These are phyloP conservation scores for Salicornia ramosissima DNA, from an alignment of 148 eudicot genomes.

Conservation along the genomic window DNA sequence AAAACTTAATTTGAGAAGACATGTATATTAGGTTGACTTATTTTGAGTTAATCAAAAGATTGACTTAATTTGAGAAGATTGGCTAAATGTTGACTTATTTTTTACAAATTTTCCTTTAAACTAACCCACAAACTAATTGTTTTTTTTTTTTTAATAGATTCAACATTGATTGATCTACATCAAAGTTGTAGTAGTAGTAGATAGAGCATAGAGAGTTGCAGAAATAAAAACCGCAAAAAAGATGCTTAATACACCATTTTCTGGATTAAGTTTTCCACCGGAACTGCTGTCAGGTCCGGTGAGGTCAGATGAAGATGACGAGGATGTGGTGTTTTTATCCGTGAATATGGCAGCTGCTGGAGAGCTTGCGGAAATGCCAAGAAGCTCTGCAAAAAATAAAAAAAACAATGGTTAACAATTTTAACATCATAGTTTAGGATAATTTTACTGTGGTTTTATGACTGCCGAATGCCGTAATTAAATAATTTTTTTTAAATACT, in stretches of 20 bases:
- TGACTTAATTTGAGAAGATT: no score
- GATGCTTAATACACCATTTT: conserved; percentile 6
- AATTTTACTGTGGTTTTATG: no score
- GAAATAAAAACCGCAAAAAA: neutral
- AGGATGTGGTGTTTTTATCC: conserved; percentile 11
- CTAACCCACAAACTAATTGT: no score
- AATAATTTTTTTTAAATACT: no score
- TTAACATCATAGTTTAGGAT: no score
- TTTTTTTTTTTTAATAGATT: no score
- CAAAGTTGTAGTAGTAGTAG: neutral
- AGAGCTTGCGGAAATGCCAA: conserved; percentile 29
- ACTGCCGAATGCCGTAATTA: no score
- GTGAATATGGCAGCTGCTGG: conserved; percentile 30
- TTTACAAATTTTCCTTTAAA: no score
- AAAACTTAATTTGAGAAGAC: no score
- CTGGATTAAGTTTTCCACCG: conserved; percentile 12
- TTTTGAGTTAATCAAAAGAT: no score
- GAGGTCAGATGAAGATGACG: conserved; percentile 1
- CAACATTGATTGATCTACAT: neutral
- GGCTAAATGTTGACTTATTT: no score
- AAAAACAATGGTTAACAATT: neutral
- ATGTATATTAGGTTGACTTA: no score
- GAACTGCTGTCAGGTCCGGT: neutral
- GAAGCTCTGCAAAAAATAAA: conserved; percentile 16
- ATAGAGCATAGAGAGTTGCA: neutral